phyloP scores from a whole-genome alignment of 2,329 filamentous ascomycete genomes.

The Trichoderma atroviride region DNA sequence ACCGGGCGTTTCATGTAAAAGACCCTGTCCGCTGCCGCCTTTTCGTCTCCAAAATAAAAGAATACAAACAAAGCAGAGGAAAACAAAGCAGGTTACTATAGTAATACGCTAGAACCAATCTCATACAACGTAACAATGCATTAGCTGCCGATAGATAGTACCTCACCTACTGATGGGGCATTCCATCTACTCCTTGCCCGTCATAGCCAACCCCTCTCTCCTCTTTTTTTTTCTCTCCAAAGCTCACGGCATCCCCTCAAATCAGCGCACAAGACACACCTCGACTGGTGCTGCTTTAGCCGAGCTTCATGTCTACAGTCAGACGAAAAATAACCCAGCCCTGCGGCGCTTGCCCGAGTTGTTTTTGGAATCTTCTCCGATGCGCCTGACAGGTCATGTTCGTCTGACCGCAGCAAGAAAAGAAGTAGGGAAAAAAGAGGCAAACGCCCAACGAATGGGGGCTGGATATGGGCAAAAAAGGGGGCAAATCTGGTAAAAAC shows the following conservation, averaged over 20 bases:
- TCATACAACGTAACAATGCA: slow-evolving; percentile 17
- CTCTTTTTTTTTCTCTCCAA: background rate
- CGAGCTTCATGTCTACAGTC: background rate
- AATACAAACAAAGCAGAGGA: background rate
- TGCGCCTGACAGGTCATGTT: slow-evolving; percentile 12
- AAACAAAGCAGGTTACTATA: background rate
- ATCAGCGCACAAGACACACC: slow-evolving; percentile 7
- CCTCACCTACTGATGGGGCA: too few species aligned
- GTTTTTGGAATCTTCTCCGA: slow-evolving; percentile 1
- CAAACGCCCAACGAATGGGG: background rate
- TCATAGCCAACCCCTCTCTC: background rate
- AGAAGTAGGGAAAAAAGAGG: background rate
- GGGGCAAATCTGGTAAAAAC: background rate
- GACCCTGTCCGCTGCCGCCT: background rate
- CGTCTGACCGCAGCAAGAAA: background rate
- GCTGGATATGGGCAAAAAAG: background rate
- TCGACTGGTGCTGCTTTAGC: background rate
- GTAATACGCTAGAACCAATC: background rate
- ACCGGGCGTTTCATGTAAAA: background rate
- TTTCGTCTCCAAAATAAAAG: background rate
- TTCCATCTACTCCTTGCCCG: background rate
- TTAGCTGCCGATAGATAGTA: background rate
- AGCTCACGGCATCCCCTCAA: background rate
- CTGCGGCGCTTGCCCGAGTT: background rate
- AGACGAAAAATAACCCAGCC: background rate